phyloP scores from a whole-genome alignment of 2,329 filamentous ascomycete genomes.

The Dissoconium aciculare region DNA sequence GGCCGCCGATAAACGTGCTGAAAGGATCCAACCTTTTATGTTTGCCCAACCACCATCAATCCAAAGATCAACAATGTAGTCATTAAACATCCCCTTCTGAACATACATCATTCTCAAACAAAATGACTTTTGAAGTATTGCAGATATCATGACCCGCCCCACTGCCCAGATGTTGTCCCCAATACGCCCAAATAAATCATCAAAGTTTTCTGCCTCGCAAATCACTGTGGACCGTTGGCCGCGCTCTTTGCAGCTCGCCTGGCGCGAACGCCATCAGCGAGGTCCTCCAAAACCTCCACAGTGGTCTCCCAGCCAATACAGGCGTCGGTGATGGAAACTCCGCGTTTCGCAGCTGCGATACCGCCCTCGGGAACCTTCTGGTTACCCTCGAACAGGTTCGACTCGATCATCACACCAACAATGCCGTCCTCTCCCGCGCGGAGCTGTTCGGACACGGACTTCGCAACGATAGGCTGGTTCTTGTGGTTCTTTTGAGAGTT shows the following conservation, averaged over 20 bases:
- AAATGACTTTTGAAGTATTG: neutral
- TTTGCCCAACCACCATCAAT: too few relatives aligned
- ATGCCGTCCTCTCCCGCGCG: constrained; percentile 75
- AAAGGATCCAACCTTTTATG: too few relatives aligned
- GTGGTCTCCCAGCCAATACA: constrained; percentile 91
- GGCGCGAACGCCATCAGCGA: constrained; percentile 68
- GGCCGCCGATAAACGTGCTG: too few relatives aligned
- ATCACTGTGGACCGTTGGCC: constrained; percentile 15
- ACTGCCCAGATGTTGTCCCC: constrained; percentile 1
- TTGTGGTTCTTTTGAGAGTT: constrained; percentile 97
- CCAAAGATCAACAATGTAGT: too few relatives aligned
- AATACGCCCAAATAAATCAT: constrained; percentile 5
- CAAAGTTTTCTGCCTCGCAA: neutral
- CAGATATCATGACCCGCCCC: neutral
- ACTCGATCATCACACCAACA: constrained; percentile 97
- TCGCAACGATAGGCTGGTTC: constrained; percentile 90
- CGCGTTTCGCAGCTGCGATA: constrained; percentile 62
- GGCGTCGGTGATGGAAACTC: constrained; percentile 88
- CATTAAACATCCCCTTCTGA: neutral
- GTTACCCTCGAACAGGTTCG: constrained; percentile 75
- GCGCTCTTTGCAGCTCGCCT: constrained; percentile 41
- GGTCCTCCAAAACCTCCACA: constrained; percentile 63
- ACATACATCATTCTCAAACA: neutral
- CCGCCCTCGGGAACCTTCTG: constrained; percentile 74
- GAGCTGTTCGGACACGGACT: constrained; percentile 68